A percentile compares a stretch with the other conserved stretches of the same genome.
These are phyloP conservation scores for Tolypocladium amazonense DNA, from an alignment of 2,329 filamentous ascomycete genomes.

Conservation along the genomic window DNA sequence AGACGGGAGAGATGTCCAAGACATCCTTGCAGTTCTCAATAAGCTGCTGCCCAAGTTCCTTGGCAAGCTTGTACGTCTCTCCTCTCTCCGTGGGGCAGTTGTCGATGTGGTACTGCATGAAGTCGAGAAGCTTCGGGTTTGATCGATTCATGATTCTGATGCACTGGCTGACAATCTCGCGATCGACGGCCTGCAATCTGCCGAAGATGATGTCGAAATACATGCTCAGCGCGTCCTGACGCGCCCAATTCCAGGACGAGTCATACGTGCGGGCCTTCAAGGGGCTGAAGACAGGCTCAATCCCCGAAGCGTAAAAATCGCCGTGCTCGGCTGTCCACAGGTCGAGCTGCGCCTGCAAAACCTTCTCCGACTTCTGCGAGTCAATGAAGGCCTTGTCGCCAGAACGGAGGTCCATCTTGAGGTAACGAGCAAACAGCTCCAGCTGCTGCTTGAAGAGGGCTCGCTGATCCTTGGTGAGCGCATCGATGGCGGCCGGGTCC, in stretches of 20 bases:
- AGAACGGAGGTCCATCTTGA: constrained; percentile 94
- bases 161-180: constrained; percentile 96
- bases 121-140: constrained; percentile 88
- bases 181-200: constrained; percentile 81
- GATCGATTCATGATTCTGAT: constrained; percentile 99
- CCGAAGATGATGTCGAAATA: constrained; percentile 99
- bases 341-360: constrained; percentile 87
- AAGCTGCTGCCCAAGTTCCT: constrained; percentile 83
- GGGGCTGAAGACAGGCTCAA: constrained; percentile 85
- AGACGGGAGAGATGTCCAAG: constrained; percentile 70
- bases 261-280: constrained; percentile 96
- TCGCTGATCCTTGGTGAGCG: constrained; percentile 91
- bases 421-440: constrained; percentile 85
- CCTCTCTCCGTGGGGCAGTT: constrained; percentile 95
- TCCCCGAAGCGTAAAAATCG: constrained; percentile 89
- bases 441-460: constrained; percentile 97
- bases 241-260: constrained; percentile 98
- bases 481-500: constrained; percentile 94
- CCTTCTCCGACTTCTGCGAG: constrained; percentile 73
- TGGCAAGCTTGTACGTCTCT: constrained; percentile 96
- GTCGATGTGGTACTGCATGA: constrained; percentile 99
- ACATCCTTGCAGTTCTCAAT: constrained; percentile 98
- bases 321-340: constrained; percentile 93
- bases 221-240: constrained; percentile 95
- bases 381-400: constrained; percentile 88